Evolutionary conservation across 306 rosid genomes (phyloP), one percentile per base, ranked within the genome.

Genomic region (Glycine latifolia): DNA sequence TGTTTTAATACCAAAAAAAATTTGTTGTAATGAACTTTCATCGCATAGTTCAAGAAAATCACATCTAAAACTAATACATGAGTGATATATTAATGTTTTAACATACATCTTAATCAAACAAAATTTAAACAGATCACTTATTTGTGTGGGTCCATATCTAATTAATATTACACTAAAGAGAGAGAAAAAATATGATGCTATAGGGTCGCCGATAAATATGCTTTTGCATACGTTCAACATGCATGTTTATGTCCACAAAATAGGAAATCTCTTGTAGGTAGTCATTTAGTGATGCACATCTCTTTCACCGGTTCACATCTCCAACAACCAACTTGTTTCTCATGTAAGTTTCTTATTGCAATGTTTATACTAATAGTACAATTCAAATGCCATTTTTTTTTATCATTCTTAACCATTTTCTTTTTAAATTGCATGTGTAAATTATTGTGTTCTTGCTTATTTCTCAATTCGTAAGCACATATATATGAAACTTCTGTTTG

Each of bases 211-310:
- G 77, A 4, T 12, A 84, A 68, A 61, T 76, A 4, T 61, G 79
- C 47, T 61, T 61, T 16, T 31, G 71, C 82, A 13, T 67, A 80
- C 76, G 4, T 69, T 75, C 10, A 52, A 10, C 35, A 2, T 63
- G 14, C 13, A 58, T 31, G 71, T 81, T 81, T 37, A 39, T 3
- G n/a, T 71, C 80, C 80, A 48, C 83, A 71, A 50, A 81, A 12
- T 9, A 0, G 33, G 41, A 54, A 44, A 10, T 6, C 15, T 53
- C 41, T 6, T 65, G 3, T 13, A 10, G 16, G 35, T 46, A 37
- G 4, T 75, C 65, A 16, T 53, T 10, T 8, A 70, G 2, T 52
- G 43, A 16, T 70, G 37, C 66, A 75, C 63, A 52, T 47, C 55
- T 63, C 47, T 46, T 56, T 75, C 78, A 55, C 48, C 39, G 9